Evolutionary conservation across 2,329 filamentous ascomycete genomes (phyloP).

Genomic region (Periconia macrospinosa): DNA sequence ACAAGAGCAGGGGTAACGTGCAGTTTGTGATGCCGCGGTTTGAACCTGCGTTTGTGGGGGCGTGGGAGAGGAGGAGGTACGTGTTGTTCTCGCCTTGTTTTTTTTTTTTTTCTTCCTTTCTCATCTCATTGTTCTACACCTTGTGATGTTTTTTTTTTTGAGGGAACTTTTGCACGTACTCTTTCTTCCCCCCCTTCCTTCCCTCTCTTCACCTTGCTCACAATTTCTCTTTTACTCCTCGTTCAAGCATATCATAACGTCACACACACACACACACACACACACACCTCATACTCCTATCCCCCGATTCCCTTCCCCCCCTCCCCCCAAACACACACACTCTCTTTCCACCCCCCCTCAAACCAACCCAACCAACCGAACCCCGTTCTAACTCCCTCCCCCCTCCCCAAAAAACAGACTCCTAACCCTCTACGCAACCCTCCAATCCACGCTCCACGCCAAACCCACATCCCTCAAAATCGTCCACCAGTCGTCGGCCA

Average conservation of each 20-base stretch:
- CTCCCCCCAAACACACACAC: background rate
- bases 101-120: constrained; percentile 8
- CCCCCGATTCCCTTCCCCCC: background rate
- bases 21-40: constrained; percentile 93
- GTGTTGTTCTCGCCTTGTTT: constrained; percentile 13
- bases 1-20: constrained; percentile 92
- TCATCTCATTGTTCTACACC: background rate
- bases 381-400: no score
- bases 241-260: no score
- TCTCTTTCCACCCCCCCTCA: background rate
- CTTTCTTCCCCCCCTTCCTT: constrained; percentile 5
- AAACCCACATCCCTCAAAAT: constrained; percentile 86
- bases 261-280: no score
- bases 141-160: no score
- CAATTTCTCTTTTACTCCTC: no score
- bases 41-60: constrained; percentile 64
- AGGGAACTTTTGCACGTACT: no score
- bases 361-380: background rate
- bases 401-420: constrained; percentile 58
- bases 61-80: constrained; percentile 65
- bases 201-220: no score
- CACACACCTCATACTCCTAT: background rate
- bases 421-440: constrained; percentile 79
- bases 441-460: constrained; percentile 83
- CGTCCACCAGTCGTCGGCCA: constrained; percentile 75